Base-by-base conservation (phyloP, 2,329 filamentous ascomycete genomes). In the Rhinocladiella mackenziei region DNA sequence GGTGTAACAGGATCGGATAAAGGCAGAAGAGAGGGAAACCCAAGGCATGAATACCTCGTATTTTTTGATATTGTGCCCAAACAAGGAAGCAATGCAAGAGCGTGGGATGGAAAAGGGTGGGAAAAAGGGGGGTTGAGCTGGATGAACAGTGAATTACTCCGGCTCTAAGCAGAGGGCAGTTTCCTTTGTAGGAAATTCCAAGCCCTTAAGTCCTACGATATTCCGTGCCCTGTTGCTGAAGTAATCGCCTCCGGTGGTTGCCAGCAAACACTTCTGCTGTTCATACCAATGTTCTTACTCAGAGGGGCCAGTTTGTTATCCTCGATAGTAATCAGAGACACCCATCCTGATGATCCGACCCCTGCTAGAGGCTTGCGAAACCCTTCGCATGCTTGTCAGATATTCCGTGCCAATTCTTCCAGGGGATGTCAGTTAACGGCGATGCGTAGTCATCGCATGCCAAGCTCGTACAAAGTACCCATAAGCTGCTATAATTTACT, bases 241-340 rank as follows among this genome's bases (percentile, higher is more conserved):
- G 41, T 44, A 44, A 44, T 44, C 41, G 8, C n/a, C 39, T 44
- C 34, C 41, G 41, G 34, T 20, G 14, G n/a, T 14, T 33, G 41
- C 41, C 20, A 38, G 18, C 33, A 8, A 31, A 20, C 29, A 13
- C 14, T 22, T 13, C 13, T 8, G n/a, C n/a, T n/a, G n/a, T n/a
- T n/a, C n/a, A n/a, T n/a, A n/a, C 17, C 9, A 18, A 29, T 8
- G 8, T 6, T 38, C 20, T 20, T 13, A 38, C 34, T 8, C 5
- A 26, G 17, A 11, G 29, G 11, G 23, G 7, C 23, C n/a, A n/a
- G n/a, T n/a, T n/a, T n/a, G n/a, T n/a, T n/a, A n/a, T n/a, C n/a
- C n/a, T n/a, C n/a, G n/a, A 26, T 26, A 7, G 23, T 11, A 26
- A 26, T 26, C 7, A 26, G 23, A 11, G 23, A 26, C n/a, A n/a